Evolutionary conservation across 2,329 filamentous ascomycete genomes (phyloP), one percentile per base, ranked within the genome.

Genomic region (Leptographium radiaticola): DNA sequence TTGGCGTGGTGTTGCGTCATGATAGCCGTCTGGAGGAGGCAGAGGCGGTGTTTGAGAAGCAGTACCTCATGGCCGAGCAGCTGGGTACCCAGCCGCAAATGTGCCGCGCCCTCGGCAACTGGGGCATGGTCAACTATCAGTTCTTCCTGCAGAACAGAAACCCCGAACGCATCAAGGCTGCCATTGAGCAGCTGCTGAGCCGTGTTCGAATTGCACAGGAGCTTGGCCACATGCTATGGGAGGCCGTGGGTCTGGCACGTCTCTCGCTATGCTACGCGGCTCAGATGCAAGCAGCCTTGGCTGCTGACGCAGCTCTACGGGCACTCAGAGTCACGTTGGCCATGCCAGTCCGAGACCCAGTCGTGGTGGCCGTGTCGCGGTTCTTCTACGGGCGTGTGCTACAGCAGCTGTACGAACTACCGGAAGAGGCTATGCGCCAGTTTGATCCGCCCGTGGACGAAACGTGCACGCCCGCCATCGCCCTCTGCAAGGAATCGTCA

Each of bases 401-500:
- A 2, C 58, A 64, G 0, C 33, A 3, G 50, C 59, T 7, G 64
- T 63, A 0, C 58, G 59, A 31, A 42, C 39, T 42, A 4, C 39
- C 39, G 1, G 57, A 61, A 12, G 61, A 62, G 40, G 67, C 66
- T 1, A 50, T 65, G 39, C 20, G 49, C 16, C 61, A 65, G 42
- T 67, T 69, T 57, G 64, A 67, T 49, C 44, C 60, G 1, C 51
- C 54, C 0, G 7, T 11, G 11, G 46, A 49, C 15, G 54, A 58
- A 13, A 53, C 52, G 0, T 66, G 64, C 53, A 63, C 67, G 0
- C 64, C 68, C 7, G 63, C 64, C n/a, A 66, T 68, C 20, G 67
- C 66, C 1, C 57, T 71, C 18, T 67, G 63, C 59, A 70, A 67
- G 53, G 69, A 71, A 53, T 67, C 67, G 0, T 70, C 65, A 0